Evolutionary conservation across 2,329 filamentous ascomycete genomes (phyloP).

Genomic region (Raffaelea ambrosiae): DNA sequence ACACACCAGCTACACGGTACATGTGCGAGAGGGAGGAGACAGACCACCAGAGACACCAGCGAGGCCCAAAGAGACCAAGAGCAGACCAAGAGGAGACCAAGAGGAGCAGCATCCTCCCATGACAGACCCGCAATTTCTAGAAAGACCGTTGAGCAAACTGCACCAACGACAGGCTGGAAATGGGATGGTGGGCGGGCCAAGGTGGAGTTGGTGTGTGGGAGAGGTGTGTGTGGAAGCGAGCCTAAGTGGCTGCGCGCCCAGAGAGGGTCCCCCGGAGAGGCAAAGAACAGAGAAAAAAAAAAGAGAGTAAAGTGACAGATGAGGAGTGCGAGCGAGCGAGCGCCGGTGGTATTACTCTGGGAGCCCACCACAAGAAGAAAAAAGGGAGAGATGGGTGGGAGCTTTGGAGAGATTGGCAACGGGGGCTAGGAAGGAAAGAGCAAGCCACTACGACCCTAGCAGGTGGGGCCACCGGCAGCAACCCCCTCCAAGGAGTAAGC

Average conservation of each 20-base stretch:
- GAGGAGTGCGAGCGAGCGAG: not conserved
- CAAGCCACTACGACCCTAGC: conserved; percentile 9
- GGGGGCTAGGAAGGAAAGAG: conserved; percentile 13
- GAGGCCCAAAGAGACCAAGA: no score
- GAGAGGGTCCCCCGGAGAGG: not conserved
- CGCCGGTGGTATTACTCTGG: not conserved
- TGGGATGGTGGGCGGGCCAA: conserved; percentile 29
- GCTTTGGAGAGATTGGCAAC: conserved; percentile 12
- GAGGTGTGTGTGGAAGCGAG: conserved; percentile 1
- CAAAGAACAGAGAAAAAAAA: not conserved
- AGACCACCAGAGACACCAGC: no score
- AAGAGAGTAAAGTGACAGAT: not conserved
- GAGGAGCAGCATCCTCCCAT: conserved; percentile 33
- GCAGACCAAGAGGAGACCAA: not conserved
- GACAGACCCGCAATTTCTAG: conserved; percentile 35
- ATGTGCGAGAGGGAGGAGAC: no score
- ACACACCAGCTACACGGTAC: no score
- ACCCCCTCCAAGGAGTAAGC: conserved; percentile 13
- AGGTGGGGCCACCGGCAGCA: conserved; percentile 12
- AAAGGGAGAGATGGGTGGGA: not conserved
- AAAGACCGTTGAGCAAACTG: conserved; percentile 37
- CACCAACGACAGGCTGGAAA: conserved; percentile 25
- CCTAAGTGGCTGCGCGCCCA: not conserved
- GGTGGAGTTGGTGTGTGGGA: conserved; percentile 12
- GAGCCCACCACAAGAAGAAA: conserved; percentile 2